Base-by-base conservation (phyloP, 768 basidiomycete species). In the Leccinum aurantiacum region DNA sequence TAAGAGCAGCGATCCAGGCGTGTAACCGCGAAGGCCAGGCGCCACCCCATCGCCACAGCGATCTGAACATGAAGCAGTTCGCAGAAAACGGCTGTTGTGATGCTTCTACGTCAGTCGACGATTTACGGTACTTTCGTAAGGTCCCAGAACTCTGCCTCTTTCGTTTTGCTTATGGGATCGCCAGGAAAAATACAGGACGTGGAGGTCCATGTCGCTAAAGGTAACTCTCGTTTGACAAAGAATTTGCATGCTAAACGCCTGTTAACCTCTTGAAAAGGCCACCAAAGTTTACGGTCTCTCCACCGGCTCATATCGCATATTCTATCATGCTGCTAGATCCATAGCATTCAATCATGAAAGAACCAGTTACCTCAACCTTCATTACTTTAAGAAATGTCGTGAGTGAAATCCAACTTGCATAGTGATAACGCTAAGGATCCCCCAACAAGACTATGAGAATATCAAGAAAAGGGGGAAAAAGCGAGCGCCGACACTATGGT, bases 281-380 rank as follows among this genome's bases (percentile, higher is more conserved):
- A 67, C 84, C 2, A 67, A 77, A 19, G 76, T 94, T 4, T 97
- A 91, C 71, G 78, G 81, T 62, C 81, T 97, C 35, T 85, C 90
- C 1, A 70, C 84, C 19, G 72, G 79, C 0, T 88, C 87, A 33
- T 68, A 95, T 52, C 91, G 93, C 66, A 82, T 98, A 11, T 98
- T 97, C 73, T 88, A 87, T 71, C 93, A 98, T 65, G 7, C 17
- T 27, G 67, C 78, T 5, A 93, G 86, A 2, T 75, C 89, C 17
- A 95, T 97, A 57, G 96, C 94, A 1, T 98, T 98, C 80, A 98
- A 98, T 72, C 80, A 91, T 22, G 84, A 85, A 56, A 91, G 89
- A 3, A 88, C 27, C 27, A 27, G 3, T 24, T 97, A 93, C 75
- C 73, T 96, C 59, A 98, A 96, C 70, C 76, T 93, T 19, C 80